phyloP scores from a whole-genome alignment of 2,329 filamentous ascomycete genomes.

The Escovopsis sp. region DNA sequence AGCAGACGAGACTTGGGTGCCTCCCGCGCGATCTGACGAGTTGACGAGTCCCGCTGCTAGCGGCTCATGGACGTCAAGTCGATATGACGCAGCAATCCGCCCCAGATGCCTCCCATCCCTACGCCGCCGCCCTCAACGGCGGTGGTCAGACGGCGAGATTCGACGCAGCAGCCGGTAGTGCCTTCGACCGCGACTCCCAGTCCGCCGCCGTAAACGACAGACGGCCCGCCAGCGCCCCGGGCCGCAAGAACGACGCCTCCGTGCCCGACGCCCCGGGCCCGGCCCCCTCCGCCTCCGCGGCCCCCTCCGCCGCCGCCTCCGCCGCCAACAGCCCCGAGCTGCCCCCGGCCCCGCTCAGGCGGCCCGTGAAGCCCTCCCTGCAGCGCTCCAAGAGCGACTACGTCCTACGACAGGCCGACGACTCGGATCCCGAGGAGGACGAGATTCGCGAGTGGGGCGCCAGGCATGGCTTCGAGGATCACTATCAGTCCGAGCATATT shows the following conservation, averaged over 20 bases:
- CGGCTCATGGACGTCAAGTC: slow-evolving; percentile 10
- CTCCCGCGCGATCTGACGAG: slow-evolving; percentile 11
- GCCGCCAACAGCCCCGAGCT: slow-evolving; percentile 21
- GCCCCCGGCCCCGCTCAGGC: slow-evolving; percentile 18
- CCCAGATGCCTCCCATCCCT: slow-evolving; percentile 16
- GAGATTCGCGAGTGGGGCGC: slow-evolving; percentile 39
- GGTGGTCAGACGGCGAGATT: slow-evolving; percentile 17
- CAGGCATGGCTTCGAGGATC: slow-evolving; percentile 83
- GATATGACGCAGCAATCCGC: slow-evolving; percentile 20
- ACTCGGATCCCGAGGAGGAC: slow-evolving; percentile 27
- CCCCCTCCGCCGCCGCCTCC: too few relatives aligned
- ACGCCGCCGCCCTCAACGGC: slow-evolving; percentile 14
- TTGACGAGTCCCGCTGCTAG: slow-evolving; percentile 8
- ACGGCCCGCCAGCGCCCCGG: slow-evolving; percentile 31
- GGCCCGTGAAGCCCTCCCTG: slow-evolving; percentile 33
- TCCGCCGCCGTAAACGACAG: slow-evolving; percentile 17
- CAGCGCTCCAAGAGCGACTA: slow-evolving; percentile 43
- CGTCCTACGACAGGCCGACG: slow-evolving; percentile 25
- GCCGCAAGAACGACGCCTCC: slow-evolving; percentile 21
- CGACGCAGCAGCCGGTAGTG: slow-evolving; percentile 14
- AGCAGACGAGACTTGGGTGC: slow-evolving; percentile 7
- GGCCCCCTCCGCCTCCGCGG: too few relatives aligned
- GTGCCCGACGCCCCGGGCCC: too few relatives aligned
- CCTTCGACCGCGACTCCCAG: slow-evolving; percentile 13
- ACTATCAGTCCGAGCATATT: slow-evolving; percentile 82